Evolutionary conservation across 2,329 filamentous ascomycete genomes (phyloP), one percentile per base, ranked within the genome.

Genomic region (Pleurostoma richardsiae): DNA sequence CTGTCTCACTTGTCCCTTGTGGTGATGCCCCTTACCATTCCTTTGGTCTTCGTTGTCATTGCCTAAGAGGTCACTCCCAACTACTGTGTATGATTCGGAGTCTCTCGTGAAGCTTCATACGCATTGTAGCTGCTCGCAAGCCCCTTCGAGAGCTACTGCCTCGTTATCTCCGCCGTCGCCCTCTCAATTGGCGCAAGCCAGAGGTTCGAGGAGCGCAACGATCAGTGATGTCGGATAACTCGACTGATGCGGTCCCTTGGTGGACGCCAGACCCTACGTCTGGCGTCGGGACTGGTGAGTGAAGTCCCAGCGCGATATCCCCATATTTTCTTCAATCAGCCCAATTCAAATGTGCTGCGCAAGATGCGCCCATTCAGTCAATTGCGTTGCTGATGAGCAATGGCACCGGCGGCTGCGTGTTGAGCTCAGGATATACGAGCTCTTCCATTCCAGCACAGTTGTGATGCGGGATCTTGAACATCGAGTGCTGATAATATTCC

Each of bases 211-310:
- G 19, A 19, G 19, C 19, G 19, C 19, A 19, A 19, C 19, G 19
- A 19, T 19, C 33, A 36, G n/a, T 8, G n/a, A 36, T 36, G 33
- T 36, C 33, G 8, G 33, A 36, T n/a, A 36, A 36, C n/a, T 36
- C 47, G 3, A 19, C 44, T 4, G 41, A 43, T 29, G 43, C 47
- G 4, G 44, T 44, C 29, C 19, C 19, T 19, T 49, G 47, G 47
- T 49, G 47, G 47, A 46, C 42, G n/a, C 47, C 47, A 2, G 47
- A 49, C 30, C 47, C 47, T 8, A 30, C 33, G 5, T 45, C 42
- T 6, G 44, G 47, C 4, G 47, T 49, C 29, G 47, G 47, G 36
- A 49, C 43, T 33, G 47, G 47, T 49, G 30, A 49, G 41, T 42
- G 19, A 19, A 19, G 19, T 19, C 19, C 19, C 19, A 19, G 19